Conservation (phyloP, 2,329 filamentous ascomycete species). For the Aureobasidium sp. region DNA sequence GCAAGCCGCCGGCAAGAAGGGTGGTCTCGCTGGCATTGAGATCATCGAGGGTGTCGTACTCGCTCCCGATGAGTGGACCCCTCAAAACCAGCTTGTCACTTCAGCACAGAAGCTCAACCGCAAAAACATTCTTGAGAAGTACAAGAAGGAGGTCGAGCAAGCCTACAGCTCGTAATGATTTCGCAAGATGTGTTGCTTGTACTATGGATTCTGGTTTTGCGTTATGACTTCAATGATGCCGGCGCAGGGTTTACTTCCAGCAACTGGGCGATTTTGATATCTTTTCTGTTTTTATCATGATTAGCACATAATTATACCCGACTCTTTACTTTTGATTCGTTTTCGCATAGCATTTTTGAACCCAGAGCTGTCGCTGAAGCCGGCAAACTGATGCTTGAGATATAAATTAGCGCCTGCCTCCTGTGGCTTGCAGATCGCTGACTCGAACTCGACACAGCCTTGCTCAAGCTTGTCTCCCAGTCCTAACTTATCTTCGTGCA, state of each 20-base stretch:
- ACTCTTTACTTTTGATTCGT: neutral
- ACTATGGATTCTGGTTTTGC: neutral
- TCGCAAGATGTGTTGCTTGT: neutral
- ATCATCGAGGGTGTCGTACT: slow-evolving; percentile 69
- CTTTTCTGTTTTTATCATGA: slow-evolving; percentile 8
- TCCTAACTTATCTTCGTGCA: too few relatives aligned
- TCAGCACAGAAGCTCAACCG: slow-evolving; percentile 49
- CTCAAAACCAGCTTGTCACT: slow-evolving; percentile 57
- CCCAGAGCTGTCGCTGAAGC: too few relatives aligned
- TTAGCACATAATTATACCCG: slow-evolving; percentile 17
- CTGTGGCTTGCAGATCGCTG: too few relatives aligned
- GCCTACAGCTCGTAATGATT: slow-evolving; percentile 31
- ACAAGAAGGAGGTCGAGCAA: slow-evolving; percentile 44
- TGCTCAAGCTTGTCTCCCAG: too few relatives aligned
- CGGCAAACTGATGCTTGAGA: too few relatives aligned
- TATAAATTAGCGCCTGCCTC: too few relatives aligned
- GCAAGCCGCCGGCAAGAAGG: slow-evolving; percentile 56
- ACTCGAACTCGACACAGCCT: too few relatives aligned
- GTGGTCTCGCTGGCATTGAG: slow-evolving; percentile 64
- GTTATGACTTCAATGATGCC: slow-evolving; percentile 8
- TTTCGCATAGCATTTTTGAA: neutral
- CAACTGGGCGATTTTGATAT: slow-evolving; percentile 10
- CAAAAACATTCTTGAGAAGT: slow-evolving; percentile 43
- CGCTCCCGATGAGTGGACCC: slow-evolving; percentile 82
- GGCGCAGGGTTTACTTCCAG: slow-evolving; percentile 3